phyloP scores from a whole-genome alignment of 1,139 yeast species.

The Candida sanyaensis region DNA sequence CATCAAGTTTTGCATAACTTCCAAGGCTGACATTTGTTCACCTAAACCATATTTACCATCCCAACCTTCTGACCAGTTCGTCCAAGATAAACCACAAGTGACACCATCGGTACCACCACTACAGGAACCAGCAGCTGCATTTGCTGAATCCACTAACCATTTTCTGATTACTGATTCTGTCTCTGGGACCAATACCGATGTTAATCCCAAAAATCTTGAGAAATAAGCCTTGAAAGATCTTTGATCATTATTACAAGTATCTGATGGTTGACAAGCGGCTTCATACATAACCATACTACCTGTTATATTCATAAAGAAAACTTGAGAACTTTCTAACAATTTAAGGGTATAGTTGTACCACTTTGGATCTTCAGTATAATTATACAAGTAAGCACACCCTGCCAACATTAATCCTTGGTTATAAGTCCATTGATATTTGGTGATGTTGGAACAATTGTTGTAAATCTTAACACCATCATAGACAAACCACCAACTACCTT shows the following conservation, averaged over 20 bases:
- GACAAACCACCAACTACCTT: slow-evolving; percentile 50
- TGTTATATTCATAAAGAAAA: slow-evolving; percentile 56
- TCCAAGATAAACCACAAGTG: slow-evolving; percentile 90
- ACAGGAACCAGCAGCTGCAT: slow-evolving; percentile 81
- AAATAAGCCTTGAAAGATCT: slow-evolving; percentile 85
- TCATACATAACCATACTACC: slow-evolving; percentile 62
- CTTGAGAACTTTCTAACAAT: slow-evolving; percentile 51
- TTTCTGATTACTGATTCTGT: slow-evolving; percentile 53
- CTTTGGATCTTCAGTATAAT: slow-evolving; percentile 61
- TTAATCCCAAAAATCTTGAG: slow-evolving; percentile 71
- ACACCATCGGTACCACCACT: slow-evolving; percentile 86
- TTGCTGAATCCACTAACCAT: slow-evolving; percentile 62
- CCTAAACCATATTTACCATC: slow-evolving; percentile 88
- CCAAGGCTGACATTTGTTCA: slow-evolving; percentile 89
- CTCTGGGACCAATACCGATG: slow-evolving; percentile 71
- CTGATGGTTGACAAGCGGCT: slow-evolving; percentile 70
- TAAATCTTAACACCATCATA: slow-evolving; percentile 77
- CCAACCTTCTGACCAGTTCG: slow-evolving; percentile 47
- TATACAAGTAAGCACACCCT: slow-evolving; percentile 83
- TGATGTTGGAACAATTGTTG: slow-evolving; percentile 62
- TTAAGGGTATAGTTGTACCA: slow-evolving; percentile 69
- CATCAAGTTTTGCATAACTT: slow-evolving; percentile 66
- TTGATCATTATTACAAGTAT: slow-evolving; percentile 80
- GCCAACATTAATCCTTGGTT: slow-evolving; percentile 79
- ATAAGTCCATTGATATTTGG: slow-evolving; percentile 79